Evolutionary conservation across 768 basidiomycete genomes (phyloP).

Genomic region (Kwoniella botswanensis): DNA sequence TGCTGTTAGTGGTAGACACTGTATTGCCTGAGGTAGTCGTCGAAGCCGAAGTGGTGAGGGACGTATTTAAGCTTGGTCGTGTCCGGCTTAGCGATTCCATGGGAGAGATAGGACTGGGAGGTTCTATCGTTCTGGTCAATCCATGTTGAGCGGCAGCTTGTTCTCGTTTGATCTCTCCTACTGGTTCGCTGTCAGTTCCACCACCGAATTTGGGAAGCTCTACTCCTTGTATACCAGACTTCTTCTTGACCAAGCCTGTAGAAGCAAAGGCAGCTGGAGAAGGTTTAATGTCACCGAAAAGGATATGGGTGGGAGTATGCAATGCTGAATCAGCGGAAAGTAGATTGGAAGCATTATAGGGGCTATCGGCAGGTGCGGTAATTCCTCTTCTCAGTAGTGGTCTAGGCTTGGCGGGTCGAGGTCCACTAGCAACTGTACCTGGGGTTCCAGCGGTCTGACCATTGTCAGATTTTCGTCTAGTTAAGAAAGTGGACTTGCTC

Average conservation of each 20-base stretch:
- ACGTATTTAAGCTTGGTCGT: constrained; percentile 18
- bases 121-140: constrained; percentile 10
- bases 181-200: constrained; percentile 22
- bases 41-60: constrained; percentile 21
- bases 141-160: constrained; percentile 19
- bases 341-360: constrained; percentile 4
- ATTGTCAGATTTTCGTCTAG: constrained; percentile 29
- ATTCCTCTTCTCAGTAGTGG: constrained; percentile 46
- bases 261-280: constrained; percentile 59
- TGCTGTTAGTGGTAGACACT: constrained; percentile 19
- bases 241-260: constrained; percentile 60
- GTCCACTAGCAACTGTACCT: neutral
- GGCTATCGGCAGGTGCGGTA: constrained; percentile 40
- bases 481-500: constrained; percentile 16
- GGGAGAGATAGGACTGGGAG: constrained; percentile 31
- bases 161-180: constrained; percentile 27
- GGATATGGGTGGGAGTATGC: constrained; percentile 34
- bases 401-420: constrained; percentile 14
- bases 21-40: constrained; percentile 12
- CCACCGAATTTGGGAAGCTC: constrained; percentile 41
- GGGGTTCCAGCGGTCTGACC: neutral
- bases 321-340: constrained; percentile 24
- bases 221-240: constrained; percentile 30
- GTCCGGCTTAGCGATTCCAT: constrained; percentile 18
- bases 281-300: constrained; percentile 49